Percentiles rank a stretch among this genome's conserved stretches.
phyloP scores from a whole-genome alignment of 805 yeast species.

The Teunomyces pallodes region DNA sequence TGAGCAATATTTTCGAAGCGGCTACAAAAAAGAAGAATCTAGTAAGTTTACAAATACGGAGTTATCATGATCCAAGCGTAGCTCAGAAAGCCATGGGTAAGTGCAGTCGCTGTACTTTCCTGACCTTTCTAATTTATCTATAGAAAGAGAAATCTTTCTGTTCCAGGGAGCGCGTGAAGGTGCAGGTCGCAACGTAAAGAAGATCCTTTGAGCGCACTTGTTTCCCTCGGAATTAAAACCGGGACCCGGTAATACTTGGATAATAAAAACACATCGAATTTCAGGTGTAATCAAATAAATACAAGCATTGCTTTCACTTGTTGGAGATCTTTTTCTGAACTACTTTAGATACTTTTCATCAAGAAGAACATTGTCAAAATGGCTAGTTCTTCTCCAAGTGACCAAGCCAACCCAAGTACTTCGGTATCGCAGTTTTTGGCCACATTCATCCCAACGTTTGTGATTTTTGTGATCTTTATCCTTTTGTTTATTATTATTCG shows the following conservation, averaged over 20 bases:
- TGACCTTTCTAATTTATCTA: not conserved
- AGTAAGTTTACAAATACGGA: not conserved
- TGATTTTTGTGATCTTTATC: constrained; percentile 41
- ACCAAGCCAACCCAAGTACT: constrained; percentile 11
- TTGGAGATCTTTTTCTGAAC: not conserved
- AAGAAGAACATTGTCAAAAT: not conserved
- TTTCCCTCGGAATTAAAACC: constrained; percentile 2
- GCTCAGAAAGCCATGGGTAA: not conserved
- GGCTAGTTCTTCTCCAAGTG: constrained; percentile 2
- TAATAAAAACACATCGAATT: constrained; percentile 2
- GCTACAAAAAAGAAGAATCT: not conserved
- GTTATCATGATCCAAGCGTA: not conserved
- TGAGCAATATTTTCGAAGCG: not conserved
- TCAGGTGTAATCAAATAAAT: not conserved
- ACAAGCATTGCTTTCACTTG: not conserved
- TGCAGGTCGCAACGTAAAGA: not conserved
- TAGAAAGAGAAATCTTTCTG: not conserved
- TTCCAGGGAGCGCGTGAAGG: not conserved
- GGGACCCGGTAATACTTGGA: not conserved
- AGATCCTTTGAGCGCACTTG: not conserved
- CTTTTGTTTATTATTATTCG: constrained; percentile 40
- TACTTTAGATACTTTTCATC: not conserved
- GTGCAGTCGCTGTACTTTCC: not conserved
- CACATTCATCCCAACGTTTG: constrained; percentile 43
- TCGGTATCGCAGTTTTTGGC: constrained; percentile 52